Evolutionary conservation across 441 rosid species (phyloP).

Genomic region (Adansonia grandidieri): DNA sequence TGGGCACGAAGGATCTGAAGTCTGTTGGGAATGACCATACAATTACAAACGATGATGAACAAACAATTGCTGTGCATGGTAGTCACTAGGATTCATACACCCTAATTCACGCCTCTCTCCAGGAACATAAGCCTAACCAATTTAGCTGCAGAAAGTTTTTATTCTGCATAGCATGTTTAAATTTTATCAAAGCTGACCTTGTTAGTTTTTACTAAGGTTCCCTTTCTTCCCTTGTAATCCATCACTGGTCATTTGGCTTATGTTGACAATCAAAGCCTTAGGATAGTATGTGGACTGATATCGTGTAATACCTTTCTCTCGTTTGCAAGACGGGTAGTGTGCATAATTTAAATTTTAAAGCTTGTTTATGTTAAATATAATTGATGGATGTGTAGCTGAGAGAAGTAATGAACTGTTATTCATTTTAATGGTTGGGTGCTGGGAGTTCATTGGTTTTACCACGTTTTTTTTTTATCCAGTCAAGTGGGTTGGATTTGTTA

Average conservation of each 20-base stretch:
- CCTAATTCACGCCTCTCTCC: slow-evolving; percentile 30
- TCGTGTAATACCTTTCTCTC: slow-evolving; percentile 34
- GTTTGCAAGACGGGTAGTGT: slow-evolving; percentile 31
- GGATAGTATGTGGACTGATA: slow-evolving; percentile 42
- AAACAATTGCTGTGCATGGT: slow-evolving; percentile 48
- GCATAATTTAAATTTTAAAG: slow-evolving; percentile 21
- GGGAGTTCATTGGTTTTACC: not conserved
- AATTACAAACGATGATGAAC: slow-evolving; percentile 46
- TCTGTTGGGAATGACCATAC: slow-evolving; percentile 52
- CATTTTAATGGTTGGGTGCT: not conserved
- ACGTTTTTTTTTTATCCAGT: too few species aligned
- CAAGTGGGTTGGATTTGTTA: too few species aligned
- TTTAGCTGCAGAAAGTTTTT: slow-evolving; percentile 43
- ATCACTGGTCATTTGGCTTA: slow-evolving; percentile 26
- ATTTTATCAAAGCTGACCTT: slow-evolving; percentile 31
- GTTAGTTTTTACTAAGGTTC: not conserved
- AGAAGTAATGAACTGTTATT: not conserved
- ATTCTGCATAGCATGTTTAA: slow-evolving; percentile 35
- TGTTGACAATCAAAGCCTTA: slow-evolving; percentile 34
- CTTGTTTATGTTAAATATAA: slow-evolving; percentile 35
- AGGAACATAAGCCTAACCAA: slow-evolving; percentile 53
- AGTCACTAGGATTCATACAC: slow-evolving; percentile 44
- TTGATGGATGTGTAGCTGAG: slow-evolving; percentile 34
- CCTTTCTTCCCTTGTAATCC: slow-evolving; percentile 31
- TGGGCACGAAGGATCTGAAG: slow-evolving; percentile 52